These are phyloP conservation scores for Potentilla sterilis DNA, from an alignment of 306 rosid species.

Conservation along the genomic window DNA sequence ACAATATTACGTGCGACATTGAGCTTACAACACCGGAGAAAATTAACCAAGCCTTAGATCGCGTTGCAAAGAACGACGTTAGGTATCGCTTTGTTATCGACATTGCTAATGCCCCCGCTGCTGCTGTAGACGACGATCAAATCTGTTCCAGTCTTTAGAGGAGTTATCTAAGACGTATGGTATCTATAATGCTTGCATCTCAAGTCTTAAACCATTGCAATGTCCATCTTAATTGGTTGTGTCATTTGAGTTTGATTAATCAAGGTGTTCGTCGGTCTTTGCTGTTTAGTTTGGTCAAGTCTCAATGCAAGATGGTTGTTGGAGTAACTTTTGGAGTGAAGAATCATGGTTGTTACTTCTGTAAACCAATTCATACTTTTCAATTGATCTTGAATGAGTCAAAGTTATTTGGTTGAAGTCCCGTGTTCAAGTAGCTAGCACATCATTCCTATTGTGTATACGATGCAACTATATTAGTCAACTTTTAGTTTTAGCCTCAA, in stretches of 20 bases:
- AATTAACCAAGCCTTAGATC: conserved; percentile 51
- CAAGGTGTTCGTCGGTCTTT: background rate
- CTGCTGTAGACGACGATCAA: background rate
- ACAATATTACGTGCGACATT: conserved; percentile 59
- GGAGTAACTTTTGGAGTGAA: background rate
- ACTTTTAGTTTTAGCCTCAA: too few species aligned
- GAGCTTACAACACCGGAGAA: conserved; percentile 43
- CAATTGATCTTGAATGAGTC: background rate
- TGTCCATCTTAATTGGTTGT: background rate
- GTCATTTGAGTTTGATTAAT: background rate
- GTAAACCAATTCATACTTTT: background rate
- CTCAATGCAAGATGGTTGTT: background rate
- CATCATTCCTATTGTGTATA: too few species aligned
- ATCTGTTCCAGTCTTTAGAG: background rate
- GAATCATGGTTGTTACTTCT: background rate
- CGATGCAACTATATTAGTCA: too few species aligned
- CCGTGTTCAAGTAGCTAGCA: background rate
- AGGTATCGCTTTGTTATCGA: conserved; percentile 72
- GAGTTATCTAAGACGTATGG: too few species aligned
- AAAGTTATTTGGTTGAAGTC: background rate
- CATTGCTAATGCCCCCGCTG: conserved; percentile 29
- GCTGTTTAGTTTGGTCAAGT: background rate
- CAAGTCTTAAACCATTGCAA: background rate
- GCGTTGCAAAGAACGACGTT: conserved; percentile 54
- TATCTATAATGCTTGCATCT: too few species aligned